These are phyloP conservation scores for Phytophthora europaea DNA, from an alignment of 352 stramenopile species.

Conservation along the genomic window DNA sequence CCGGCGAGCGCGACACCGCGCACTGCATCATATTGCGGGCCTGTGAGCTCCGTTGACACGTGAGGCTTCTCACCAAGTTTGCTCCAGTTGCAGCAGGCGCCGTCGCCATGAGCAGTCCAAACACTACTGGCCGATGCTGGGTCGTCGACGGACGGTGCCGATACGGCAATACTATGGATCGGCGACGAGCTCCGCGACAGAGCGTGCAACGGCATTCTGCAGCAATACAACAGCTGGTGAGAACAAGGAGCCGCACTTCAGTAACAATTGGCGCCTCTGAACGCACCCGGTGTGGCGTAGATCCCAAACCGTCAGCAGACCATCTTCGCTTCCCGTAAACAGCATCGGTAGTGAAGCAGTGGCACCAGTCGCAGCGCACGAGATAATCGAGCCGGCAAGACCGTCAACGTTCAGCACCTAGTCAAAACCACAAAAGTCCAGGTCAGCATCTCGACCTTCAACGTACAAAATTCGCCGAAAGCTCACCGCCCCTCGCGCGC, in stretches of 20 bases:
- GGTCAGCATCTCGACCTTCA: not conserved
- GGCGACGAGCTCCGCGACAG: constrained; percentile 63
- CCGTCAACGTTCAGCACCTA: constrained; percentile 57
- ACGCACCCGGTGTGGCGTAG: constrained; percentile 60
- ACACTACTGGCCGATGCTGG: constrained; percentile 17
- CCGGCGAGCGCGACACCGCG: constrained; percentile 52
- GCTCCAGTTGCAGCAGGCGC: constrained; percentile 64
- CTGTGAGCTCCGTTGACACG: constrained; percentile 62
- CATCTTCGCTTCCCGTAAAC: constrained; percentile 73
- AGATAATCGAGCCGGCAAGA: constrained; percentile 49
- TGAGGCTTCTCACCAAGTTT: constrained; percentile 25
- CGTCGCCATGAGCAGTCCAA: constrained; percentile 75
- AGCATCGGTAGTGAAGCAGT: constrained; percentile 42
- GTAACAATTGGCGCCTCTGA: not conserved
- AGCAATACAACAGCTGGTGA: constrained; percentile 1
- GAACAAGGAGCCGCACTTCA: not conserved
- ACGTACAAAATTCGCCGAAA: constrained; percentile 1
- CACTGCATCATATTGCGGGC: constrained; percentile 76
- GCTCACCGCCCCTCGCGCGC: constrained; percentile 46
- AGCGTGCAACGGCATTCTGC: constrained; percentile 54
- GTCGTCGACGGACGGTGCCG: constrained; percentile 12
- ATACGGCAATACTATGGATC: constrained; percentile 60
- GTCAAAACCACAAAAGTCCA: not conserved
- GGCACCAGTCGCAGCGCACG: constrained; percentile 36
- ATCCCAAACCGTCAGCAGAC: constrained; percentile 70